Conservation (phyloP, 2,329 filamentous ascomycete genomes). For the Lasiodiplodia sp. region DNA sequence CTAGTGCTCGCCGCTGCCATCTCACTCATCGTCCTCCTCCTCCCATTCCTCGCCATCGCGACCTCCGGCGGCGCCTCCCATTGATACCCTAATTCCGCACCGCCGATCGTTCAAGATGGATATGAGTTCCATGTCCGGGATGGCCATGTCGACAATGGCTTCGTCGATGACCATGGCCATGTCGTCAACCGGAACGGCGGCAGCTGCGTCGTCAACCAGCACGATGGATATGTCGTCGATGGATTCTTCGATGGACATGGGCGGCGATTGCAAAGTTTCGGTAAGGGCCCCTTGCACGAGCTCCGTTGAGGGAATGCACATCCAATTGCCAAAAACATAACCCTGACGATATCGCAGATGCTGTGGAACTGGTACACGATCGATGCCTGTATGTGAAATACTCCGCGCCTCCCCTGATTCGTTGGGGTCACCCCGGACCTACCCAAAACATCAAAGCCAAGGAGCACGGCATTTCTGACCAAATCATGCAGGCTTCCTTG, state of each 20-base stretch:
- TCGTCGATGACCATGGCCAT: slow-evolving; percentile 28
- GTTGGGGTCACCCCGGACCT: not conserved
- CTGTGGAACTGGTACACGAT: slow-evolving; percentile 81
- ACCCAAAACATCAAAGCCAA: not conserved
- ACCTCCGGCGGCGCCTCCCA: not conserved
- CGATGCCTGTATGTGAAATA: slow-evolving; percentile 59
- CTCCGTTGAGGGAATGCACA: not conserved
- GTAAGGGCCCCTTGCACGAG: slow-evolving; percentile 35
- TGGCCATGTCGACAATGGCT: slow-evolving; percentile 24
- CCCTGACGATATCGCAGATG: slow-evolving; percentile 62
- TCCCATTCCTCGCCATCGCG: not conserved
- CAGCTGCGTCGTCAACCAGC: not conserved
- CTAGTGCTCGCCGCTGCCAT: not conserved
- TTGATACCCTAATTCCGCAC: slow-evolving; percentile 8
- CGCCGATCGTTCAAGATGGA: slow-evolving; percentile 15
- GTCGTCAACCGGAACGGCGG: slow-evolving; percentile 14
- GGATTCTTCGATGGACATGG: slow-evolving; percentile 32
- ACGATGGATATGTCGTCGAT: slow-evolving; percentile 30
- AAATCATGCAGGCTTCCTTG: slow-evolving; percentile 67
- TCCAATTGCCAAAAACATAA: too few relatives aligned
- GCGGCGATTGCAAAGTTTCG: slow-evolving; percentile 48
- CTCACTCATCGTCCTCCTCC: not conserved
- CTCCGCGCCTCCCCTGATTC: not conserved
- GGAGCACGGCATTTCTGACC: not conserved
- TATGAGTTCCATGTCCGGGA: slow-evolving; percentile 28